Base-by-base conservation (phyloP, 2,329 filamentous ascomycete species). In the Aspergillus intermedius region DNA sequence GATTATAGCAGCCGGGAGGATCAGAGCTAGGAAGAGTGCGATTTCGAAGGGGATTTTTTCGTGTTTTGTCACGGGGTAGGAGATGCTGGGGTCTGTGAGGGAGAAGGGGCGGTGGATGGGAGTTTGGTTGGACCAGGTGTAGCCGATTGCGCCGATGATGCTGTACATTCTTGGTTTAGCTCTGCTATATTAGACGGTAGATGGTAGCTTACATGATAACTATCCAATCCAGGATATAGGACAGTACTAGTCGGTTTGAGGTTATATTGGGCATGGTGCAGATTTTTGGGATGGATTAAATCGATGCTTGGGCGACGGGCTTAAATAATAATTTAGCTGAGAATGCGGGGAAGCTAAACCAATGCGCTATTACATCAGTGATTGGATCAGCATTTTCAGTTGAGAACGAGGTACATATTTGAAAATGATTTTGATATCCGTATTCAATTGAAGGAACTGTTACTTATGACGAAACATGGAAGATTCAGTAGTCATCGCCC, bases 181-280 rank as follows among this genome's bases (percentile, higher is more conserved):
- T 25, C 3, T 22, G 32, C 13, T 13, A 15, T 21, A 15, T 39
- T 5, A n/a, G 5, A 22, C 5, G 5, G 21, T 22, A 22, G 17
- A 21, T 13, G 17, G 21, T 9, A 23, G 15, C 21, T 25, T 28
- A 80, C 77, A 85, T 68, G 21, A 72, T 71, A 3, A 87, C 74
- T 42, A 86, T 62, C 87, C 87, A 91, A 71, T 91, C 87, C 50
- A 87, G 70, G 43, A 84, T 69, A 64, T 91, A 91, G 3, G 85
- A 86, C 8, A 80, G 60, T 39, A 84, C 63, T 37, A 89, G 68
- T 37, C 76, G 68, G 55, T 75, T 74, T 4, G 77, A 77, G 47
- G 70, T 40, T 46, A 13, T 13, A 30, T 43, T 13, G n/a, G 12
- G 41, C 23, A 40, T 21, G n/a, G 6, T 40, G 37, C 10, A 12